Base-by-base conservation (phyloP, 305 asterid species). In the Plantago coronopus region DNA sequence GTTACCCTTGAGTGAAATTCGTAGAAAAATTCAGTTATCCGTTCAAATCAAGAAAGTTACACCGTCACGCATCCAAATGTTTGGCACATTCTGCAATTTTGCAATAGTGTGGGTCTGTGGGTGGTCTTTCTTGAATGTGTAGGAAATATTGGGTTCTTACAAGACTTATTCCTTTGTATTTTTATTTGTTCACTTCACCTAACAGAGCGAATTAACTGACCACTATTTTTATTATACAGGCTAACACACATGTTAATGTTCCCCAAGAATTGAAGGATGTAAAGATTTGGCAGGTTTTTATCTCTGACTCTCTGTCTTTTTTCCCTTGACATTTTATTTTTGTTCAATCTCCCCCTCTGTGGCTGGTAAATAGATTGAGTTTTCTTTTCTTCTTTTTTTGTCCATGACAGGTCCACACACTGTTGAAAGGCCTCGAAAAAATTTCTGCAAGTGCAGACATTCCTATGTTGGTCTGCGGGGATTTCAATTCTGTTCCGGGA, bases 401-500 rank as follows among this genome's bases (percentile, higher is more conserved):
- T 44, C 29, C 57, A 19, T 61, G 29, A 75, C 73, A 93, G 99
- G 91, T 89, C 68, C 94, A 93, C 70, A 93, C 97, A 46, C 73
- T 93, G 40, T 67, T 93, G 71, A 93, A 93, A 80, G 99, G 99
- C 58, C 87, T 93, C 59, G 97, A 93, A 74, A 93, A 93, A 75
- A 93, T 93, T 68, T 96, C 97, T 63, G 86, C 82, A 37, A 87
- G 97, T 76, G 95, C 96, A 25, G 94, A 89, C 65, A 87, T 93
- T 46, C 97, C 97, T 16, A 93, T 93, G 99, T 64, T 93, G 78
- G 94, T 93, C 59, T 93, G 99, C 64, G 99, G 99, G 31, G 99
- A 93, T 81, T 89, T 93, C 79, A 85, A 74, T 71, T 86, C 97
- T 55, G 78, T 78, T 47, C 99, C 99, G 38, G 95, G 91, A 88